A percentile compares a stretch with the other conserved stretches of the same genome.
Evolutionary conservation across 176 grass and related monocot genomes (phyloP).

Genomic region (Eragrostis nindensis): DNA sequence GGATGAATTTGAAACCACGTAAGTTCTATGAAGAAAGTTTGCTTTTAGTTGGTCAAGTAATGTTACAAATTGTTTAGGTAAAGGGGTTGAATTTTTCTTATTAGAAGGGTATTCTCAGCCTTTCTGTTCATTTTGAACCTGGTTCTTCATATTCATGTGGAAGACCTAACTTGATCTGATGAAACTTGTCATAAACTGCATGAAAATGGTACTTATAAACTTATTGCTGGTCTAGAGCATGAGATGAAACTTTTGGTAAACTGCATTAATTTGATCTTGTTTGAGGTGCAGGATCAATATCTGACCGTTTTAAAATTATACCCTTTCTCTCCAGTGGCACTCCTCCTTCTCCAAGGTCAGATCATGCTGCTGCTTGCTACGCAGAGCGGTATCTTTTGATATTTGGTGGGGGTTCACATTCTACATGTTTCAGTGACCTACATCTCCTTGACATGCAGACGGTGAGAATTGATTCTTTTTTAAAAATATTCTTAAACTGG

Average conservation of each 20-base stretch:
- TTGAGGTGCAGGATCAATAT: slow-evolving; percentile 28
- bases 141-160: slow-evolving; percentile 4
- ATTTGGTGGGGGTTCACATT: slow-evolving; percentile 87
- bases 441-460: slow-evolving; percentile 77
- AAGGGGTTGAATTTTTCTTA: not conserved
- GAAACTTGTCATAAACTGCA: not conserved
- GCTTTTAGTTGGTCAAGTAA: not conserved
- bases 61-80: not conserved
- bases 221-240: not conserved
- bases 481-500: slow-evolving; percentile 4
- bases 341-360: slow-evolving; percentile 81
- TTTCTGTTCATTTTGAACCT: not conserved
- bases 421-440: slow-evolving; percentile 84
- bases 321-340: slow-evolving; percentile 51
- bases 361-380: slow-evolving; percentile 82
- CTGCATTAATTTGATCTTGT: not conserved
- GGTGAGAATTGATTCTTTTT: slow-evolving; percentile 50
- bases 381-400: slow-evolving; percentile 76
- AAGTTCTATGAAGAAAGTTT: slow-evolving; percentile 52
- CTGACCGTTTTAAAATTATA: slow-evolving; percentile 42
- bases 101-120: slow-evolving; percentile 3
- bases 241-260: slow-evolving; percentile 31
- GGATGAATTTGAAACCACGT: slow-evolving; percentile 95
- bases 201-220: not conserved
- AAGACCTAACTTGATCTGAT: not conserved